Conservation (phyloP, 257 asterid species). For the Primulina tabacum region DNA sequence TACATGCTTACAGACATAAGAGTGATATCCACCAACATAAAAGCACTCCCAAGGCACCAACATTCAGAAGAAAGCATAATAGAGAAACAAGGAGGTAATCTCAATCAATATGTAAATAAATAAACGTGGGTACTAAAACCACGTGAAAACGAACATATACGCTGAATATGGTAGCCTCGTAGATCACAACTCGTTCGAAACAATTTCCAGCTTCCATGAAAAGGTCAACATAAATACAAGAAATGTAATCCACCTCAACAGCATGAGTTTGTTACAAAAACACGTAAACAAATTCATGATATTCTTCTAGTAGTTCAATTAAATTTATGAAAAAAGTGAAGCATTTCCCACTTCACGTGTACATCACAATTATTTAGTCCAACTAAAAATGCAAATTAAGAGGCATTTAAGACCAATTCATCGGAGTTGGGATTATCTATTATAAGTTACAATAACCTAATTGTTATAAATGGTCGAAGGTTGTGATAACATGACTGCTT, state of each 20-base stretch:
- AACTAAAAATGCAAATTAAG: neutral
- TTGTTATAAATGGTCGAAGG: neutral
- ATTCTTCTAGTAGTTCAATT: neutral
- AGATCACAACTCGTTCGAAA: neutral
- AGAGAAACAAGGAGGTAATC: neutral
- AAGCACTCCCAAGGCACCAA: too few relatives aligned
- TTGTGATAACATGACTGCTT: neutral
- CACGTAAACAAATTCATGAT: neutral
- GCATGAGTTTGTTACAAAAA: neutral
- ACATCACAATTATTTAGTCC: slow-evolving; percentile 7
- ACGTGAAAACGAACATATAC: neutral
- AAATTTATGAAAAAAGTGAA: slow-evolving; percentile 13
- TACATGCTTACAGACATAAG: slow-evolving; percentile 5
- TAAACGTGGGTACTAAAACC: slow-evolving; percentile 1
- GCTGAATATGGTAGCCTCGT: too few relatives aligned
- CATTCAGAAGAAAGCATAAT: neutral
- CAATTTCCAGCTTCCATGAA: slow-evolving; percentile 5
- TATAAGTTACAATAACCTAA: neutral
- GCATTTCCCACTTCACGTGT: neutral
- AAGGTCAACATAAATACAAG: neutral
- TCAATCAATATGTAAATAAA: neutral
- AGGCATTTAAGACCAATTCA: slow-evolving; percentile 6
- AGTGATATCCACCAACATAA: neutral
- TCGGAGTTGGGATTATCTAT: slow-evolving; percentile 2
- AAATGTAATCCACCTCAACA: neutral